phyloP scores from a whole-genome alignment of 2,329 filamentous ascomycete genomes.

The Sarocladium brachiariae region DNA sequence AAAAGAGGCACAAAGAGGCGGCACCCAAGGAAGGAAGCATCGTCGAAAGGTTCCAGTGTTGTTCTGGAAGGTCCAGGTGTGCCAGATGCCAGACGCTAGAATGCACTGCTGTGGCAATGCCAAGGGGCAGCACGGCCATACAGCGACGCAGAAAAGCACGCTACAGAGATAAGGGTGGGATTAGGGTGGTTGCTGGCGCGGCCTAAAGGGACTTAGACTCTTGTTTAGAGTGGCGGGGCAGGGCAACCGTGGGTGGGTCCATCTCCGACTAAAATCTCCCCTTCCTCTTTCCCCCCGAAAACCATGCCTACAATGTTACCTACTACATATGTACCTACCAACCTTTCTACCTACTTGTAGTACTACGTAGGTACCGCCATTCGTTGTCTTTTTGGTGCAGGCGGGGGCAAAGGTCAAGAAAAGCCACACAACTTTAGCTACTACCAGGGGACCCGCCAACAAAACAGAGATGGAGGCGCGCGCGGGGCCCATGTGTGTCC shows the following conservation, averaged over 20 bases:
- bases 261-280: not conserved
- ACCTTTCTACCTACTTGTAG: too few relatives aligned
- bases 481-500: not conserved
- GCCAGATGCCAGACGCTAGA: not conserved
- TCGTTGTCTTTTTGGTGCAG: too few relatives aligned
- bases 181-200: not conserved
- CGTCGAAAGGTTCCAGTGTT: not conserved
- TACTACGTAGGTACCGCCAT: too few relatives aligned
- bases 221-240: constrained; percentile 1
- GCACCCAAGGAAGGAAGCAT: not conserved
- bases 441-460: not conserved
- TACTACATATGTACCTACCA: too few relatives aligned
- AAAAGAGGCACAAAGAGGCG: not conserved
- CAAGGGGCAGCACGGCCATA: not conserved
- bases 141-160: not conserved
- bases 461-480: not conserved
- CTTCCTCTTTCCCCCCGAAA: not conserved
- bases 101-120: not conserved
- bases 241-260: not conserved
- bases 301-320: too few relatives aligned
- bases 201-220: not conserved
- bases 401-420: too few relatives aligned
- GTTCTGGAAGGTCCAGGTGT: constrained; percentile 1
- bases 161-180: constrained; percentile 6
- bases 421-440: not conserved